Conservation (phyloP, 129 eudicot genomes). For the Flaveria ramosissima region DNA sequence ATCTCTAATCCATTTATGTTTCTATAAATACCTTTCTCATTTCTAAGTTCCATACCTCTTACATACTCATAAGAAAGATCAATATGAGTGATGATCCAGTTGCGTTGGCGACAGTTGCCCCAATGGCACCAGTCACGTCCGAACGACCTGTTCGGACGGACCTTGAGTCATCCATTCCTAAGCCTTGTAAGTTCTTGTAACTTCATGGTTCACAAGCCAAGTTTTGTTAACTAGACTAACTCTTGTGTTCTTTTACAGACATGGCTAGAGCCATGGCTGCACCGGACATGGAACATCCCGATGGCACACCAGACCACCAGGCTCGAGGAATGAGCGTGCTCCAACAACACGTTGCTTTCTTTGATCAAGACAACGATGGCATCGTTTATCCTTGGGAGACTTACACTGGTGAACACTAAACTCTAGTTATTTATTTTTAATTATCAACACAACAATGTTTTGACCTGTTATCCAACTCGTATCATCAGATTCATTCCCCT, state of each 20-base stretch:
- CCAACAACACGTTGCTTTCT: constrained; percentile 57
- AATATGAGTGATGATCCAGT: neutral
- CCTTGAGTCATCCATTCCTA: constrained; percentile 49
- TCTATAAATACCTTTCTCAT: neutral
- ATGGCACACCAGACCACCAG: constrained; percentile 40
- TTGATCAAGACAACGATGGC: constrained; percentile 50
- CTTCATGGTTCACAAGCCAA: neutral
- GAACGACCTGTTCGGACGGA: constrained; percentile 47
- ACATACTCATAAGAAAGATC: constrained; percentile 4
- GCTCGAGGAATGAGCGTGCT: constrained; percentile 45
- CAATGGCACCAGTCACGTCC: constrained; percentile 44
- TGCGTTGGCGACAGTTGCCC: constrained; percentile 42
- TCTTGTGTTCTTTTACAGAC: constrained; percentile 23
- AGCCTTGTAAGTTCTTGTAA: constrained; percentile 49
- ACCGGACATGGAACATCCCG: constrained; percentile 44
- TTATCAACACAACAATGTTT: no score
- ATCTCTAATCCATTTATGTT: neutral
- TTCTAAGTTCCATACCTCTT: neutral
- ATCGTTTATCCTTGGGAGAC: constrained; percentile 67
- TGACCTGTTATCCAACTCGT: neutral
- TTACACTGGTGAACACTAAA: constrained; percentile 36
- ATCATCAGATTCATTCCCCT: no score
- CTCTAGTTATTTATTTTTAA: neutral
- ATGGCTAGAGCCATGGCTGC: constrained; percentile 50
- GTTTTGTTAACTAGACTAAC: neutral